These are phyloP conservation scores for Astrothelium macrocarpum DNA, from an alignment of 495 filamentous ascomycete genomes.

Conservation along the genomic window DNA sequence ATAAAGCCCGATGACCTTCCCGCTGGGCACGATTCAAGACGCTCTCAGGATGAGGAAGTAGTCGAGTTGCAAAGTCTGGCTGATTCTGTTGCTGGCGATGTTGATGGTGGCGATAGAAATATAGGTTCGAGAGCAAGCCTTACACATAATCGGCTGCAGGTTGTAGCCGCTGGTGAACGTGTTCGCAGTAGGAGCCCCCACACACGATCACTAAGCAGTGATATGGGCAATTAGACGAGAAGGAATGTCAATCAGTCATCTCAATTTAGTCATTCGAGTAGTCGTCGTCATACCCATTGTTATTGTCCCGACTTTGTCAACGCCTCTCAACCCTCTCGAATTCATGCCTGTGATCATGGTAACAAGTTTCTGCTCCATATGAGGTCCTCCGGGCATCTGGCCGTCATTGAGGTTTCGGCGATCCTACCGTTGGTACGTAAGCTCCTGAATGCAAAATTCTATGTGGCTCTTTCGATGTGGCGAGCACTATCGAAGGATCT, in stretches of 20 bases:
- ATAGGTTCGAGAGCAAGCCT: neutral
- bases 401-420: no score
- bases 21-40: neutral
- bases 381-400: neutral
- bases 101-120: neutral
- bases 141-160: neutral
- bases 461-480: no score
- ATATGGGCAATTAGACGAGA: neutral
- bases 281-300: neutral
- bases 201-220: neutral
- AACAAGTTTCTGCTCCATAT: neutral
- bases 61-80: constrained; percentile 5
- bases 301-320: no score
- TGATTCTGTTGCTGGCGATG: neutral
- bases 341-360: neutral
- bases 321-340: neutral
- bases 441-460: no score
- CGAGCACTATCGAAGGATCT: no score
- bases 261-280: neutral
- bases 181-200: neutral
- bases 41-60: constrained; percentile 13
- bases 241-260: neutral
- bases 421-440: no score
- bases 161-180: neutral
- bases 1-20: neutral